These are phyloP conservation scores for Stropharia rugosoannulata DNA, from an alignment of 768 basidiomycete species.

Conservation along the genomic window DNA sequence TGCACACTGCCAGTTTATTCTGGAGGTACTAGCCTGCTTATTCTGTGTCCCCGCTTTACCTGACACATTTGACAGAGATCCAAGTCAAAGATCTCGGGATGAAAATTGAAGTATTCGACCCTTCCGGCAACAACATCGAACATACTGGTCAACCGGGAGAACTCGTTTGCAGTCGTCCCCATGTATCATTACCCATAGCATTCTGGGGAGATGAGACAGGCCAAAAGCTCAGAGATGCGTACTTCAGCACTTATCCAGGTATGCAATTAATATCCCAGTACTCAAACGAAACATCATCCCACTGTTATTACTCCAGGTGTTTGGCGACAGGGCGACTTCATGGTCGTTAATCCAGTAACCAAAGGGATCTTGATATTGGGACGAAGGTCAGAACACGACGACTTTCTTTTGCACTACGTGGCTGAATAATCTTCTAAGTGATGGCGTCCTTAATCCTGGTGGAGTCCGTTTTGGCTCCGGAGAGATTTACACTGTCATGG, in stretches of 20 bases:
- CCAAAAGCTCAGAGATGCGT: constrained; percentile 59
- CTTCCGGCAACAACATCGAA: constrained; percentile 53
- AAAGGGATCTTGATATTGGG: constrained; percentile 66
- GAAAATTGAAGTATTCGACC: constrained; percentile 61
- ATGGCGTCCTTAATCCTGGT: constrained; percentile 75
- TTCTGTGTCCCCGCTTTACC: not conserved
- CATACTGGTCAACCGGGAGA: constrained; percentile 54
- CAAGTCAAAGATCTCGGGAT: constrained; percentile 64
- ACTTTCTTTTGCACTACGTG: not conserved
- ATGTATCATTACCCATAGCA: constrained; percentile 63
- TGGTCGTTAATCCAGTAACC: constrained; percentile 60
- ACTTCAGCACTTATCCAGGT: constrained; percentile 66
- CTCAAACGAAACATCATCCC: not conserved
- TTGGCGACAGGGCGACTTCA: constrained; percentile 72
- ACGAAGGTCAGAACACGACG: constrained; percentile 41
- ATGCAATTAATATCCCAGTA: constrained; percentile 6
- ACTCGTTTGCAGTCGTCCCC: constrained; percentile 66
- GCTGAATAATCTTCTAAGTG: constrained; percentile 31
- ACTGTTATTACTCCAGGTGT: constrained; percentile 34
- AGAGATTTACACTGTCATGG: constrained; percentile 77
- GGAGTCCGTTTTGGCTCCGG: constrained; percentile 82
- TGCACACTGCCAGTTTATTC: constrained; percentile 54
- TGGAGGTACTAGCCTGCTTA: constrained; percentile 48
- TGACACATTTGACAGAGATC: constrained; percentile 42
- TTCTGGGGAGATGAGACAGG: constrained; percentile 68